These are phyloP conservation scores for Elsinoe fawcettii DNA, from an alignment of 2,329 filamentous ascomycete genomes.

Conservation along the genomic window DNA sequence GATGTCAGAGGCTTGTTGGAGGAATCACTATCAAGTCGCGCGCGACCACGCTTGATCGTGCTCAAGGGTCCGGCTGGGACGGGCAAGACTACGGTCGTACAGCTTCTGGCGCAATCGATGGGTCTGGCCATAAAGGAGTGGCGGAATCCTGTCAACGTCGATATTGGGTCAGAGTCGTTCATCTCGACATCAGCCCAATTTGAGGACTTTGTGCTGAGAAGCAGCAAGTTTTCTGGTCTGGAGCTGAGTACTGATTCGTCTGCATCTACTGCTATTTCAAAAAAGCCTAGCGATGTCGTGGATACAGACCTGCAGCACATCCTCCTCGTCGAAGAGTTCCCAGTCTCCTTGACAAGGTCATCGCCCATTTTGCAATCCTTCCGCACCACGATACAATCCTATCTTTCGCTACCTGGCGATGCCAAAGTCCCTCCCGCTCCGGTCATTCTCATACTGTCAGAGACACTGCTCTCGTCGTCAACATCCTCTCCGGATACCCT, in stretches of 20 bases:
- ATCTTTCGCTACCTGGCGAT: slow-evolving; percentile 50
- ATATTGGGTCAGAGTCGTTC: slow-evolving; percentile 53
- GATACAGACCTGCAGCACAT: slow-evolving; percentile 32
- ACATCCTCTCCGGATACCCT: slow-evolving; percentile 83
- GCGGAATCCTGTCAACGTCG: slow-evolving; percentile 68
- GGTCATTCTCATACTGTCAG: slow-evolving; percentile 82
- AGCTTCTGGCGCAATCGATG: slow-evolving; percentile 69
- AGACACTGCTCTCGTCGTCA: slow-evolving; percentile 77
- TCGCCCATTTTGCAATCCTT: slow-evolving; percentile 46
- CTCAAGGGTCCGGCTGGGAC: slow-evolving; percentile 86
- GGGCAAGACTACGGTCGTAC: slow-evolving; percentile 84
- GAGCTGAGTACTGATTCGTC: slow-evolving; percentile 33
- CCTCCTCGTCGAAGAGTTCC: slow-evolving; percentile 45
- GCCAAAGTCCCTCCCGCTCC: slow-evolving; percentile 38
- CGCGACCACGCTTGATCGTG: slow-evolving; percentile 63
- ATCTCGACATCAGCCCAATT: slow-evolving; percentile 72
- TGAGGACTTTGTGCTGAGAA: slow-evolving; percentile 79
- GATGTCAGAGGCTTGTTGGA: slow-evolving; percentile 81
- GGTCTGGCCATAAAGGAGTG: slow-evolving; percentile 75
- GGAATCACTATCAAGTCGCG: slow-evolving; percentile 45
- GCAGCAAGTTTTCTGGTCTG: slow-evolving; percentile 70
- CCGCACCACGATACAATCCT: slow-evolving; percentile 65
- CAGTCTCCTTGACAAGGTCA: slow-evolving; percentile 41
- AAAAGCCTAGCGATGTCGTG: not conserved
- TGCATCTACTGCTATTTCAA: slow-evolving; percentile 15